These are phyloP conservation scores for Trypanosoma brucei DNA, from an alignment of 208 protist genomes.

Conservation along the genomic window DNA sequence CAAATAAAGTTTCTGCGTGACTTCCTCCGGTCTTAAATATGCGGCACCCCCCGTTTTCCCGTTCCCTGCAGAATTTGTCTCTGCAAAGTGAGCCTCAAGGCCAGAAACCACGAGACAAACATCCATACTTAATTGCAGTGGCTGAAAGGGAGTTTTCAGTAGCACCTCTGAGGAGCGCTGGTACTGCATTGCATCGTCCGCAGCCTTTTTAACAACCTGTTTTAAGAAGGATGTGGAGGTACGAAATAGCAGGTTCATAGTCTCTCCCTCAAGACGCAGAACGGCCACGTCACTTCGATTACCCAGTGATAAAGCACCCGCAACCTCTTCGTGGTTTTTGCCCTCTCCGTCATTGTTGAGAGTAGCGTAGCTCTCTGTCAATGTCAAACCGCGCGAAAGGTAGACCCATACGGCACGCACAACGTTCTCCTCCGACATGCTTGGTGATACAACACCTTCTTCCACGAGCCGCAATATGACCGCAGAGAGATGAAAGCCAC, in stretches of 20 bases:
- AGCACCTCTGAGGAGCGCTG: slow-evolving; percentile 46
- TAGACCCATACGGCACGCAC: slow-evolving; percentile 75
- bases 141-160: slow-evolving; percentile 45
- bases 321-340: neutral
- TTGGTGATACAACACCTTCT: slow-evolving; percentile 57
- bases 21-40: slow-evolving; percentile 15
- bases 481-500: slow-evolving; percentile 68
- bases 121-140: slow-evolving; percentile 60
- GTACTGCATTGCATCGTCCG: slow-evolving; percentile 66
- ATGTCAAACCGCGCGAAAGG: slow-evolving; percentile 51
- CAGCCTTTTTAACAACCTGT: slow-evolving; percentile 51
- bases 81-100: slow-evolving; percentile 9
- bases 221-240: slow-evolving; percentile 57
- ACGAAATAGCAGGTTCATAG: slow-evolving; percentile 78
- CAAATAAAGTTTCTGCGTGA: slow-evolving; percentile 19
- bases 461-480: slow-evolving; percentile 68
- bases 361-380: neutral
- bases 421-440: slow-evolving; percentile 76
- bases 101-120: slow-evolving; percentile 38
- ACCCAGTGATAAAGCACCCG: slow-evolving; percentile 31
- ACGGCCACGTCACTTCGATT: slow-evolving; percentile 55
- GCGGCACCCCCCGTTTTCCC: slow-evolving; percentile 7
- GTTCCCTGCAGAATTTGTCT: slow-evolving; percentile 10
- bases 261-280: slow-evolving; percentile 58
- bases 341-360: neutral